phyloP scores from a whole-genome alignment of 176 grass and related monocot genomes.

The Alopecurus myosuroides region DNA sequence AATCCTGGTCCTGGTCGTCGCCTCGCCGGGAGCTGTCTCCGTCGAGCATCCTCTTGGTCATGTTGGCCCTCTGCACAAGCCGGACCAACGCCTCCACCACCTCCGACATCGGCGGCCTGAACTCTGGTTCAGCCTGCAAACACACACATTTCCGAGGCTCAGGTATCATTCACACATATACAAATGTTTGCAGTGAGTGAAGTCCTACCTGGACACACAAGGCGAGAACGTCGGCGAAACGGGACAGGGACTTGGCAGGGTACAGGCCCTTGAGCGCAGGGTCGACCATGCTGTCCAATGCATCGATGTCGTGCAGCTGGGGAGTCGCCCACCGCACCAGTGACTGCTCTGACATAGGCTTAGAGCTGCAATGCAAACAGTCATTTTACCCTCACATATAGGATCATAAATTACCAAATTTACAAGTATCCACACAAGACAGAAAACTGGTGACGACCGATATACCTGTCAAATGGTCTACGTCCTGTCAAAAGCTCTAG shows the following conservation, averaged over 20 bases:
- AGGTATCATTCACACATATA: neutral
- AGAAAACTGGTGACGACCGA: neutral
- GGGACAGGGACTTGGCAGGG: conserved; percentile 73
- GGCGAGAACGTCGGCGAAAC: conserved; percentile 66
- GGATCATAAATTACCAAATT: conserved; percentile 3
- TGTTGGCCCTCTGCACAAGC: conserved; percentile 74
- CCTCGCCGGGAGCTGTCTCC: conserved; percentile 36
- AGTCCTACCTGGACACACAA: conserved; percentile 67
- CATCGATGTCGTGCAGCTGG: conserved; percentile 78
- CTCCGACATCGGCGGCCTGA: conserved; percentile 79
- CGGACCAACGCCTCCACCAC: conserved; percentile 78
- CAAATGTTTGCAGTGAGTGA: neutral
- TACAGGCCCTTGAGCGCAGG: conserved; percentile 67
- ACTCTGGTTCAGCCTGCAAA: conserved; percentile 67
- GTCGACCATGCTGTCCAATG: conserved; percentile 75
- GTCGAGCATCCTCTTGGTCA: conserved; percentile 59
- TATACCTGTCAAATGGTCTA: conserved; percentile 79
- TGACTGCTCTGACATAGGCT: conserved; percentile 54
- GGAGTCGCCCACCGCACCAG: conserved; percentile 65
- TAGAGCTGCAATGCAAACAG: conserved; percentile 41
- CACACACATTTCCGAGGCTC: neutral
- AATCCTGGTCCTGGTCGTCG: conserved; percentile 47
- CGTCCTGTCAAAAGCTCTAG: conserved; percentile 91
- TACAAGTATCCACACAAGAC: neutral
- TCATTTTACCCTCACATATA: neutral